A percentile compares a stretch with the other conserved stretches of the same genome.
Evolutionary conservation across 2,329 filamentous ascomycete species (phyloP).

Genomic region (Trichoderma sp.): DNA sequence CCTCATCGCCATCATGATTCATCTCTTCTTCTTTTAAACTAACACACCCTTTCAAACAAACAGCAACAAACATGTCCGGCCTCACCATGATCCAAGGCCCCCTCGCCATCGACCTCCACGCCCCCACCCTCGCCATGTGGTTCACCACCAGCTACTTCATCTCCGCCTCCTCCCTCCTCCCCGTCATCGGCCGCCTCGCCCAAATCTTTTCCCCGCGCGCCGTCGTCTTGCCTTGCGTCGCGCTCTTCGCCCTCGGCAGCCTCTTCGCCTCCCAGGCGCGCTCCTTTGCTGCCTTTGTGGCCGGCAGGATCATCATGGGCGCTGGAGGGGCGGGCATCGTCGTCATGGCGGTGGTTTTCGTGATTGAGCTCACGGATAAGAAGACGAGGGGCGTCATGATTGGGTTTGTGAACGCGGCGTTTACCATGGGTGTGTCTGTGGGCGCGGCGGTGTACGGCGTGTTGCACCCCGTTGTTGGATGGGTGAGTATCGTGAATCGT

Average conservation of each 20-base stretch:
- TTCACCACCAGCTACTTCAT: conserved; percentile 76
- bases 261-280: conserved; percentile 55
- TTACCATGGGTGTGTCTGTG: conserved; percentile 68
- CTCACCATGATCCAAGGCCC: conserved; percentile 77
- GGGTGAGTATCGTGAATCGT: conserved; percentile 56
- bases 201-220: conserved; percentile 65
- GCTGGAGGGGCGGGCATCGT: conserved; percentile 71
- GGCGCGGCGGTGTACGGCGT: conserved; percentile 70
- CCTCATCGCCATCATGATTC: not conserved
- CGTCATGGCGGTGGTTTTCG: conserved; percentile 70
- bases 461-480: conserved; percentile 62
- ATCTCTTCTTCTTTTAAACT: too few species aligned
- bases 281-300: conserved; percentile 61
- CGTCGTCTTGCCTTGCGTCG: conserved; percentile 63
- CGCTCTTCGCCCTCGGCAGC: conserved; percentile 57
- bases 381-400: conserved; percentile 70
- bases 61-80: conserved; percentile 71
- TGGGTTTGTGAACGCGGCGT: conserved; percentile 69
- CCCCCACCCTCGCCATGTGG: conserved; percentile 73
- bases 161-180: conserved; percentile 60
- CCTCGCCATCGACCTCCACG: conserved; percentile 72
- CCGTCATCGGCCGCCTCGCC: conserved; percentile 68
- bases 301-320: conserved; percentile 67
- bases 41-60: too few species aligned
- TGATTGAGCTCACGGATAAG: conserved; percentile 69